A percentile compares a stretch with the other conserved stretches of the same genome.
These are phyloP conservation scores for Flueggea neowawraea DNA, from an alignment of 441 rosid genomes.

Conservation along the genomic window DNA sequence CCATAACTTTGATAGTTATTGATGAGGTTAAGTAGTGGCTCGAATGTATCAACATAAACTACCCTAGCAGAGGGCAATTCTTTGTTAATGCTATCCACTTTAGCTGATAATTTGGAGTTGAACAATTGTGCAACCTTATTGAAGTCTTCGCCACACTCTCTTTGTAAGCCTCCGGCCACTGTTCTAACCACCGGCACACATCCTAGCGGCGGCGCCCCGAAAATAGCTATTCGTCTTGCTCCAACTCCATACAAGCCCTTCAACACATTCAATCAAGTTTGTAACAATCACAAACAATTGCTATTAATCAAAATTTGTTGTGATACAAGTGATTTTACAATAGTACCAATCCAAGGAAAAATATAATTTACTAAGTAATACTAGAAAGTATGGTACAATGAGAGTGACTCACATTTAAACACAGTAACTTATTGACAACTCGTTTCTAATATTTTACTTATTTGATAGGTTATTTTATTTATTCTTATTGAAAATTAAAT, in stretches of 20 bases:
- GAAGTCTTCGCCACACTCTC: slow-evolving; percentile 12
- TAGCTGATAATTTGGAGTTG: slow-evolving; percentile 23
- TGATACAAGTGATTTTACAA: no score
- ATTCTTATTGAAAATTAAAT: no score
- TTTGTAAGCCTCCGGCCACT: slow-evolving; percentile 9
- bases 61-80: slow-evolving; percentile 15
- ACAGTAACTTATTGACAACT: no score
- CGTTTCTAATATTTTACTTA: no score
- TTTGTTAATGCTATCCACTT: slow-evolving; percentile 6
- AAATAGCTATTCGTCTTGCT: slow-evolving; percentile 20
- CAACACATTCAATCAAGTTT: not conserved
- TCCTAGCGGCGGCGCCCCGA: slow-evolving; percentile 20
- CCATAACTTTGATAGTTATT: slow-evolving; percentile 32
- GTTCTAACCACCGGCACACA: slow-evolving; percentile 29
- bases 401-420: no score
- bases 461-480: no score
- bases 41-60: slow-evolving; percentile 32
- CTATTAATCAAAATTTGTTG: no score
- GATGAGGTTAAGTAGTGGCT: slow-evolving; percentile 24
- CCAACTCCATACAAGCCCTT: slow-evolving; percentile 21
- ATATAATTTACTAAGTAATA: no score
- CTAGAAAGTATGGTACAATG: no score
- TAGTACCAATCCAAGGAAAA: no score
- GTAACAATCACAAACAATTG: no score
- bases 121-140: slow-evolving; percentile 24